Evolutionary conservation across 768 basidiomycete genomes (phyloP).

Genomic region (Russula emetica): DNA sequence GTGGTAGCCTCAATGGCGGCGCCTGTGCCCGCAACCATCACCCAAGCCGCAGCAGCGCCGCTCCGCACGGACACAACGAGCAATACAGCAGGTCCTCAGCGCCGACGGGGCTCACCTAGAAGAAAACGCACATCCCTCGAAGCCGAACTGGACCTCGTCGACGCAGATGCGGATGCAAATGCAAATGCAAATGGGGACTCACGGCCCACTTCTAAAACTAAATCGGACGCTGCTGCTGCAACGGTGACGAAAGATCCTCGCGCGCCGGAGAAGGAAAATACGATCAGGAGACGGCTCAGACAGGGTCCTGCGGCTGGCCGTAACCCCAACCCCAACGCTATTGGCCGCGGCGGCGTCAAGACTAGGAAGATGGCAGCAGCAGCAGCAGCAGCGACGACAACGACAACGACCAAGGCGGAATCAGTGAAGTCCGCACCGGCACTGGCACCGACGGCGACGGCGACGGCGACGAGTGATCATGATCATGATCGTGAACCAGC

Average conservation of each 20-base stretch:
- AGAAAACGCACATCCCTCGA: constrained; percentile 21
- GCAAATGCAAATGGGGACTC: not conserved
- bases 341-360: not conserved
- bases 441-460: not conserved
- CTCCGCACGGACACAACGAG: constrained; percentile 19
- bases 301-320: constrained; percentile 10
- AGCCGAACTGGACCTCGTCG: constrained; percentile 17
- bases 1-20: too few relatives aligned
- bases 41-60: constrained; percentile 5
- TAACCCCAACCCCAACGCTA: not conserved
- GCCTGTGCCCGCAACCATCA: not conserved
- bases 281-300: constrained; percentile 24
- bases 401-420: not conserved
- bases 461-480: not conserved
- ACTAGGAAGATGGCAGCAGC: not conserved
- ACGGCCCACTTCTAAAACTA: not conserved
- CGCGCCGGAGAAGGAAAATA: constrained; percentile 27
- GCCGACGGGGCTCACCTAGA: constrained; percentile 18
- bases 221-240: not conserved
- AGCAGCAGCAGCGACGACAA: not conserved
- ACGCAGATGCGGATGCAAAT: constrained; percentile 2
- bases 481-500: not conserved
- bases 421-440: not conserved
- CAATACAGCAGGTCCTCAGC: constrained; percentile 31
- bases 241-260: constrained; percentile 10